Base-by-base conservation (phyloP, 805 yeast species). In the Sungouiozyma ichnusensis region DNA sequence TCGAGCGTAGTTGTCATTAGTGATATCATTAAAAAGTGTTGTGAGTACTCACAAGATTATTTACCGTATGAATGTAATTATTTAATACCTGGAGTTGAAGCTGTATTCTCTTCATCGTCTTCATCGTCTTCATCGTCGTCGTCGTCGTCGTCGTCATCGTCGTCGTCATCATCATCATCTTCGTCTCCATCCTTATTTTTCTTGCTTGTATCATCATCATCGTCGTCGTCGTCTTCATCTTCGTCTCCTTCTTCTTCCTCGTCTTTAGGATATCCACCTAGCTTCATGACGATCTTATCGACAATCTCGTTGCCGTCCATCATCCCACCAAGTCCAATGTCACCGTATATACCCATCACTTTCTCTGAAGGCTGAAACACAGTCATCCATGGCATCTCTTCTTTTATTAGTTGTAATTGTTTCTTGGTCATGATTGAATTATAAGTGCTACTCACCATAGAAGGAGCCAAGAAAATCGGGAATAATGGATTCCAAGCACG, bases 241-340 rank as follows among this genome's bases (percentile, higher is more conserved):
- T 67, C 72, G 0, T 68, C 70, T 9, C 63, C 72, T 18, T 67
- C 72, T 9, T 67, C 74, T 18, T 67, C 72, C 11, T 70, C 76
- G 29, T 65, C 72, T 41, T 72, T 73, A 16, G 79, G 79, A 72
- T 74, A 64, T 47, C 77, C 71, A 46, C 79, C 76, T 48, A 86
- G 65, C 55, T 80, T 81, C 61, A 78, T 69, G 13, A 83, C 92
- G 40, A 85, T 71, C 55, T 78, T 77, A 57, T 87, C 94, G 17
- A 86, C 95, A 52, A 90, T 81, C 58, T 88, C 97, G 60, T 85
- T 83, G 79, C 92, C 85, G 53, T 90, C 97, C 80, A 88, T 82
- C 97, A 90, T 90, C 41, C 97, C 97, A 38, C 97, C 97, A 87
- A 90, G 81, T 9, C 97, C 97, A 44, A 90, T 87, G 51, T 88